phyloP scores from a whole-genome alignment of 495 filamentous ascomycete genomes.

The Podospora pseudopauciseta region DNA sequence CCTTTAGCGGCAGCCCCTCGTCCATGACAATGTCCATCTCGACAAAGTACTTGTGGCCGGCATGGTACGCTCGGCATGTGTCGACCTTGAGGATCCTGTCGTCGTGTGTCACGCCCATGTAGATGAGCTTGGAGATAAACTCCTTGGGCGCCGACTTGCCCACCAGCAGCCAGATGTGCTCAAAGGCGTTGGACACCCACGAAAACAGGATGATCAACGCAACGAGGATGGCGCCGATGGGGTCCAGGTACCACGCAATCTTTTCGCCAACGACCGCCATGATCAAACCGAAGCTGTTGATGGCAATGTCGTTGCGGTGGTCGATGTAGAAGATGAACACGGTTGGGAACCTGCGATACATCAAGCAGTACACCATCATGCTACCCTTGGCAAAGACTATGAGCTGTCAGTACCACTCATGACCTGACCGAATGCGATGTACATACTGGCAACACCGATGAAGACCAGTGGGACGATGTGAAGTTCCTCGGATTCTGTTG shows the following conservation, averaged over 20 bases:
- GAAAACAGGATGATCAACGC: constrained; percentile 53
- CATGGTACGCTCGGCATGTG: constrained; percentile 55
- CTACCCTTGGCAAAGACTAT: constrained; percentile 46
- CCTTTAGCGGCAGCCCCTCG: constrained; percentile 44
- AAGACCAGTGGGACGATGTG: constrained; percentile 51
- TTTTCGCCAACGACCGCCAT: constrained; percentile 53
- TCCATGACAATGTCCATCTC: constrained; percentile 59
- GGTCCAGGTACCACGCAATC: constrained; percentile 55
- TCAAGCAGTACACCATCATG: constrained; percentile 52
- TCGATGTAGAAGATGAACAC: constrained; percentile 55
- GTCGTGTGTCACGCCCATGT: constrained; percentile 54
- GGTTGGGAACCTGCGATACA: constrained; percentile 50
- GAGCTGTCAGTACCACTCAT: constrained; percentile 14
- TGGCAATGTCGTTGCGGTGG: constrained; percentile 55
- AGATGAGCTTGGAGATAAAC: constrained; percentile 56
- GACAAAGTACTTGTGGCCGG: constrained; percentile 54
- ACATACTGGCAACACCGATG: constrained; percentile 50
- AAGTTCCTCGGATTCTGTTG: constrained; percentile 37
- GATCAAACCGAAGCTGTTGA: constrained; percentile 52
- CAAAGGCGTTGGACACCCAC: constrained; percentile 53
- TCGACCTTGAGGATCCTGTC: constrained; percentile 51
- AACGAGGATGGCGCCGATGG: constrained; percentile 54
- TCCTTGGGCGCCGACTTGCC: constrained; percentile 53
- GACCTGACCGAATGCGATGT: constrained; percentile 2
- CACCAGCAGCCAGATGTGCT: constrained; percentile 55